Percentiles rank a stretch among this genome's conserved stretches.
These are phyloP conservation scores for Candida coquimbonensis DNA, from an alignment of 805 yeast genomes.

Conservation along the genomic window DNA sequence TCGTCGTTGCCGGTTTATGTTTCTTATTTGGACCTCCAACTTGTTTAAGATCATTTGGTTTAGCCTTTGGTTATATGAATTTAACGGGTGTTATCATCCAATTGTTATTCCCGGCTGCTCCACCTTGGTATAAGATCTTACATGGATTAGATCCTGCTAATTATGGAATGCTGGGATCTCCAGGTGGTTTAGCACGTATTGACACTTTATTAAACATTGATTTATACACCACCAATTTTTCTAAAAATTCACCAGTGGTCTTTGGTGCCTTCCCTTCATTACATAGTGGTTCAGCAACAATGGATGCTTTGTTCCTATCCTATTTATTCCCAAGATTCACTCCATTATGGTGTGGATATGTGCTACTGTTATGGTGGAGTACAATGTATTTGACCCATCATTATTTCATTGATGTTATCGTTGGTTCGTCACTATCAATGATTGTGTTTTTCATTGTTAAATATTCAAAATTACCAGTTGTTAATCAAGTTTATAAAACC, in stretches of 20 bases:
- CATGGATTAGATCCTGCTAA: conserved; percentile 88
- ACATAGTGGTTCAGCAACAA: conserved; percentile 90
- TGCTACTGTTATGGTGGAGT: conserved; percentile 96
- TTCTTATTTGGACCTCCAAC: conserved; percentile 92
- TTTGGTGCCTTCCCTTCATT: conserved; percentile 88
- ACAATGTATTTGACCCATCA: conserved; percentile 98
- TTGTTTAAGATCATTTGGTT: conserved; percentile 72
- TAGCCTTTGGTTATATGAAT: conserved; percentile 94
- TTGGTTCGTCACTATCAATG: conserved; percentile 83
- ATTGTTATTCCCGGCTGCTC: conserved; percentile 84
- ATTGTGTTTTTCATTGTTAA: conserved; percentile 63
- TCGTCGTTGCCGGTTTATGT: conserved; percentile 69
- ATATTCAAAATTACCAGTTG: conserved; percentile 59
- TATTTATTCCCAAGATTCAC: conserved; percentile 72
- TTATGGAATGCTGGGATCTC: conserved; percentile 86
- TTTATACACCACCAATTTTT: conserved; percentile 75
- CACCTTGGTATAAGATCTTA: conserved; percentile 90
- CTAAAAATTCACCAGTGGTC: conserved; percentile 77
- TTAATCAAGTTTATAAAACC: conserved; percentile 46
- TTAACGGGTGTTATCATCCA: conserved; percentile 78
- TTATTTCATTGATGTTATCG: conserved; percentile 86
- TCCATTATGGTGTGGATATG: conserved; percentile 66
- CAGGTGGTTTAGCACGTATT: conserved; percentile 90
- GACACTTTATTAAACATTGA: conserved; percentile 74
- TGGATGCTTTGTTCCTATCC: conserved; percentile 83